These are phyloP conservation scores for Clausena lansium DNA, from an alignment of 345 rosid species.

Conservation along the genomic window DNA sequence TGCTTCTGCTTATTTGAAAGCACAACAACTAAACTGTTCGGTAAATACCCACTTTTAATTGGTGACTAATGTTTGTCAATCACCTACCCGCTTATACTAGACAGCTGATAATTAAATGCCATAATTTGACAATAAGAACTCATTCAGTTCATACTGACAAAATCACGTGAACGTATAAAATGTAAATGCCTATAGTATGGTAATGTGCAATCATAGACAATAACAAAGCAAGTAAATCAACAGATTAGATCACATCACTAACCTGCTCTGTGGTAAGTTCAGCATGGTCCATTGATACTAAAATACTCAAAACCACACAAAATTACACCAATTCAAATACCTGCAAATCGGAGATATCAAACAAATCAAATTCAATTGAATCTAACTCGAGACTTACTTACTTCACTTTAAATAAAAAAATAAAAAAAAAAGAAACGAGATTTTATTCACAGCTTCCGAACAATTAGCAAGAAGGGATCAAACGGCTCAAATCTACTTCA, in stretches of 20 bases:
- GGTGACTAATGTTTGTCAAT: no score
- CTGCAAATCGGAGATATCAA: constrained; percentile 16
- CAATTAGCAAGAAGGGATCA: constrained; percentile 4
- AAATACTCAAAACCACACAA: constrained; percentile 26
- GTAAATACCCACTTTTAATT: no score
- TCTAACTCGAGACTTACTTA: not conserved
- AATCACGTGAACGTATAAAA: not conserved
- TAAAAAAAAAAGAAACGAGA: not conserved
- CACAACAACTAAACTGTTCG: no score
- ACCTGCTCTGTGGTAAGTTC: constrained; percentile 79
- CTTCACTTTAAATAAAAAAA: not conserved
- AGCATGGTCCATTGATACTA: constrained; percentile 66
- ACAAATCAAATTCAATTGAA: not conserved
- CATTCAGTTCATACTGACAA: not conserved
- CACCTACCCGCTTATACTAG: no score
- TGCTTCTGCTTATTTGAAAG: no score
- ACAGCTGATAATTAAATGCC: not conserved
- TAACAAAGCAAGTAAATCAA: constrained; percentile 10
- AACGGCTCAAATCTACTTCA: not conserved
- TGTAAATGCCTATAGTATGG: not conserved
- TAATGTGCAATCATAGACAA: not conserved
- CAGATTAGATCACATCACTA: constrained; percentile 26
- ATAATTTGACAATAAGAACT: not conserved
- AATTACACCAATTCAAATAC: constrained; percentile 27
- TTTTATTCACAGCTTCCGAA: not conserved